Evolutionary conservation across 768 basidiomycete genomes (phyloP), one percentile per base, ranked within the genome.

Genomic region (Kwoniella dendrophila): DNA sequence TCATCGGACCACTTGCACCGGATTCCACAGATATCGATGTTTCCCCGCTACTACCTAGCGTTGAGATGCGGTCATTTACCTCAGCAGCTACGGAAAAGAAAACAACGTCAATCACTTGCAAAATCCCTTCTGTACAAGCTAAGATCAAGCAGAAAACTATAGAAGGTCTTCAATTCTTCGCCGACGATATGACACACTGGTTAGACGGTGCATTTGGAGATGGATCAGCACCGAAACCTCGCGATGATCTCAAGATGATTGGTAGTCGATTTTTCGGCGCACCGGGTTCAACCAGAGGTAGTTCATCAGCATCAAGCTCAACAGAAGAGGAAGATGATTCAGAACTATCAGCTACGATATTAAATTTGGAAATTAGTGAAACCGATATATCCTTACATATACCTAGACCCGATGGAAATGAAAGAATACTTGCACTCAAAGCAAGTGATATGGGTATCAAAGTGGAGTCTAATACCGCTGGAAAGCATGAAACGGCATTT

Each of bases 151-250:
- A 97, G 76, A 71, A 80, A 4, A 63, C 81, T 1, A 78, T 93
- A 7, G 91, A 97, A 72, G 85, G 85, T 12, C 76, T 98, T 18
- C 92, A 97, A 76, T 88, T 87, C 71, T 90, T 89, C 83, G 87
- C 87, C 6, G 96, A 99, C 73, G 93, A 97, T 72, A 75, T 87
- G 27, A 81, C 86, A n/a, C 90, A 89, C 70, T 83, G 88, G 52
- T 69, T 88, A 3, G 88, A 89, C 53, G 82, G 80, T 16, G 78
- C 81, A 5, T 70, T 73, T 45, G 69, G 63, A 4, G 72, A 71
- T 53, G 72, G 64, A 12, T 75, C 74, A 10, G 59, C 64, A 18
- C 63, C 60, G 72, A 52, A 80, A 80, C 59, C 85, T 63, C 81
- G 81, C 55, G 85, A 87, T 40, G 73, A 77, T 41, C 60, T 74